Evolutionary conservation across 345 rosid genomes (phyloP), one percentile per base, ranked within the genome.

Genomic region (Toxicodendron radicans): DNA sequence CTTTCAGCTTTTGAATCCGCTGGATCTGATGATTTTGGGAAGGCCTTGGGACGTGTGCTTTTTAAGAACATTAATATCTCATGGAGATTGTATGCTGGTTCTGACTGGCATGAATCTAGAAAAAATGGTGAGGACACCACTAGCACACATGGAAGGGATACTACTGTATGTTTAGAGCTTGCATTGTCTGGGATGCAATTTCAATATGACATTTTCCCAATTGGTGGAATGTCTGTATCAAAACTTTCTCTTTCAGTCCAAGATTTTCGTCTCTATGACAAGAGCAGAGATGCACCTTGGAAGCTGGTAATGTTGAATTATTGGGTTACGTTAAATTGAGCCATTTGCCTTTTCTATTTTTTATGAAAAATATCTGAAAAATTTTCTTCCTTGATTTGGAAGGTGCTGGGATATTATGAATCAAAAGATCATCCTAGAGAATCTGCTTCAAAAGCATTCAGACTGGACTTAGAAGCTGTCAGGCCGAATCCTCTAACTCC

Each of bases 391-490:
- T 65, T 71, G 59, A 62, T 61, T 66, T 85, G 66, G 24, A 76
- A 95, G 99, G 89, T 95, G 71, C 78, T 93, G 67, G 93, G 99
- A 74, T 75, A 85, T 78, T 88, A 88, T 79, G 79, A 79, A 76
- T 91, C 99, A 49, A 93, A 88, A 83, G 95, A 86, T 85, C 95
- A 82, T 79, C 98, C 99, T 41, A 88, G 98, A 79, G 92, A 88
- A 76, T 89, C 95, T 49, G 84, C 91, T 75, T 89, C 98, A 33
- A 84, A 93, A 76, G 95, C 96, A 68, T 79, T 93, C 74, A 90
- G 83, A 87, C 77, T 93, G 83, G 90, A 83, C 73, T 72, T 95
- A 81, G 97, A 91, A 80, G 91, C 94, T 83, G 96, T 93, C 68
- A 90, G 95, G 75, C 99, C 98, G 43, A 90, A 95, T 78, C 93